phyloP scores from a whole-genome alignment of 495 filamentous ascomycete genomes.

The Venustampulla echinocandica region DNA sequence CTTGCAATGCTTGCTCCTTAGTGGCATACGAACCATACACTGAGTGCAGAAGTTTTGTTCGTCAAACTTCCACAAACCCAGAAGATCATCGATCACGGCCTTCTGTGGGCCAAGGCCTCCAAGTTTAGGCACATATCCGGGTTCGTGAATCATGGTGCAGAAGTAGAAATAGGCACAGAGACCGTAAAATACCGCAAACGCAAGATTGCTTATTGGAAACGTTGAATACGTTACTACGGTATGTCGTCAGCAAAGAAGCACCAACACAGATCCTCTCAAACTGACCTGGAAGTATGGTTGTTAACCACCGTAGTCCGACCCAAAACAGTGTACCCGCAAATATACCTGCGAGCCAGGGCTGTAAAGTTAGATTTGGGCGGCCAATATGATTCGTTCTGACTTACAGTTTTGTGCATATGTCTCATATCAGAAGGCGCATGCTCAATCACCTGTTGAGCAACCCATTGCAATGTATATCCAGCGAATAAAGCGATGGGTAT shows the following conservation, averaged over 20 bases:
- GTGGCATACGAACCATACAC: conserved; percentile 86
- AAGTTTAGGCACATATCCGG: conserved; percentile 90
- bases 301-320: conserved; percentile 67
- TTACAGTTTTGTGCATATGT: conserved; percentile 76
- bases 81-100: conserved; percentile 73
- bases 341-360: conserved; percentile 89
- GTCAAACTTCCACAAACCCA: conserved; percentile 81
- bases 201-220: conserved; percentile 62
- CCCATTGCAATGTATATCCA: conserved; percentile 67
- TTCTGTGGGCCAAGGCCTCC: conserved; percentile 81
- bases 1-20: conserved; percentile 92
- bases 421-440: conserved; percentile 81
- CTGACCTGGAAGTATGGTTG: conserved; percentile 63
- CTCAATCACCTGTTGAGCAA: conserved; percentile 64
- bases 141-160: conserved; percentile 76
- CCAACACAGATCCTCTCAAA: too few species aligned
- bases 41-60: conserved; percentile 86
- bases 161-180: conserved; percentile 79
- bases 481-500: conserved; percentile 59
- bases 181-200: conserved; percentile 55
- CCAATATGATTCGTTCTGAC: conserved; percentile 22
- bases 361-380: conserved; percentile 12
- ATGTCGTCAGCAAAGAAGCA: too few species aligned
- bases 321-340: conserved; percentile 84
- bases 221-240: conserved; percentile 54